These are phyloP conservation scores for Lyophyllum semitale DNA, from an alignment of 768 basidiomycete genomes.

Conservation along the genomic window DNA sequence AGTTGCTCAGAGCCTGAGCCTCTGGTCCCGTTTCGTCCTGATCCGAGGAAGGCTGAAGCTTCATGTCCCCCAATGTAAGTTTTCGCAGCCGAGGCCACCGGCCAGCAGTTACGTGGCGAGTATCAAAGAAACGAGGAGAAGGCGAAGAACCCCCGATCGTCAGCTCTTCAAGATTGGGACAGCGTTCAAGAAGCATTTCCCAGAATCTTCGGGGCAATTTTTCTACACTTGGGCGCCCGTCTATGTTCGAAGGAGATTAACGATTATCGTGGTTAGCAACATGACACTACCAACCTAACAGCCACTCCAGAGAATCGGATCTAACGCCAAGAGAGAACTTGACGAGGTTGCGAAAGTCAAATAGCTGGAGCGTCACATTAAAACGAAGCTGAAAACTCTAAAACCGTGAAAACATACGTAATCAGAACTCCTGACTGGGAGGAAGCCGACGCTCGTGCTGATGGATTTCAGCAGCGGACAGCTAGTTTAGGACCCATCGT, in stretches of 20 bases:
- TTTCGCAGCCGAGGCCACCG: slow-evolving; percentile 37
- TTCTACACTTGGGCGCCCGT: slow-evolving; percentile 33
- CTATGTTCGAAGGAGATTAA: slow-evolving; percentile 13
- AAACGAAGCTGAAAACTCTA: slow-evolving; percentile 1
- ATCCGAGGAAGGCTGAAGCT: slow-evolving; percentile 20
- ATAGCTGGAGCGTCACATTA: slow-evolving; percentile 26
- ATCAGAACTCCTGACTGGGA: slow-evolving; percentile 31
- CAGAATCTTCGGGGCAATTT: slow-evolving; percentile 38
- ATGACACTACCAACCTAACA: slow-evolving; percentile 24
- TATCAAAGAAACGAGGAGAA: slow-evolving; percentile 40
- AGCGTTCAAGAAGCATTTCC: slow-evolving; percentile 42
- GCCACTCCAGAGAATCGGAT: slow-evolving; percentile 36
- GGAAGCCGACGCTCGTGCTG: slow-evolving; percentile 34
- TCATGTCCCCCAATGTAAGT: slow-evolving; percentile 35
- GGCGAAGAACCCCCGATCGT: slow-evolving; percentile 35
- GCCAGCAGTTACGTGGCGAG: slow-evolving; percentile 34
- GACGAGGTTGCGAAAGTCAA: slow-evolving; percentile 35
- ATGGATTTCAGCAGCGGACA: slow-evolving; percentile 35
- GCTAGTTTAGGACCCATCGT: slow-evolving; percentile 18
- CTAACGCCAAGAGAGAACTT: slow-evolving; percentile 35
- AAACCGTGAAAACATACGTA: slow-evolving; percentile 26
- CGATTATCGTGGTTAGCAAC: not conserved
- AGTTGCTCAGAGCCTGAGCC: slow-evolving; percentile 29
- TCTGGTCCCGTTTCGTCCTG: slow-evolving; percentile 24
- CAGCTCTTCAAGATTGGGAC: slow-evolving; percentile 39